Evolutionary conservation across 1,284 basidiomycete genomes (phyloP).

Genomic region (Melampsora americana): DNA sequence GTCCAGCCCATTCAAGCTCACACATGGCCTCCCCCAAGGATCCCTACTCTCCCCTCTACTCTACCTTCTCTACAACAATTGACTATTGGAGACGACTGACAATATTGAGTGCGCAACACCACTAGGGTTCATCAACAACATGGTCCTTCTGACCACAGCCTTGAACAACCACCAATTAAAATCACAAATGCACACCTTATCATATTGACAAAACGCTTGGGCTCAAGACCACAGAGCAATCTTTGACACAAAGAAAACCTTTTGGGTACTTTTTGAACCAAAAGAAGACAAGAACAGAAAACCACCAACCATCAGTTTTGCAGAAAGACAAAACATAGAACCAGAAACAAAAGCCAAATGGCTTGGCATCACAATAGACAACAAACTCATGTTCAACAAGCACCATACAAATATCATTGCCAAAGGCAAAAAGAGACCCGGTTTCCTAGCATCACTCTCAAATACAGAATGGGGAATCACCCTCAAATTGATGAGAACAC

Average conservation of each 20-base stretch:
- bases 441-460: too few species aligned
- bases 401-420: too few species aligned
- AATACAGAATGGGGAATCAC: too few species aligned
- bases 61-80: constrained; percentile 12
- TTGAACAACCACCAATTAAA: background rate
- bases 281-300: background rate
- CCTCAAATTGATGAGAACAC: too few species aligned
- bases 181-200: background rate
- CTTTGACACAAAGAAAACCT: constrained; percentile 6
- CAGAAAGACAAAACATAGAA: background rate
- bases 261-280: background rate
- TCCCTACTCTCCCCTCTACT: constrained; percentile 7
- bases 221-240: background rate
- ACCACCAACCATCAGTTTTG: too few species aligned
- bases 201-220: background rate
- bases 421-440: too few species aligned
- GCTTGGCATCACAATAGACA: background rate
- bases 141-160: background rate
- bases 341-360: background rate
- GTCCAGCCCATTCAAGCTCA: background rate
- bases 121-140: constrained; percentile 13
- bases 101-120: background rate
- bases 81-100: background rate
- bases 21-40: constrained; percentile 22
- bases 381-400: background rate